Evolutionary conservation across 2,329 filamentous ascomycete species (phyloP).

Genomic region (Xylariaceae sp.): DNA sequence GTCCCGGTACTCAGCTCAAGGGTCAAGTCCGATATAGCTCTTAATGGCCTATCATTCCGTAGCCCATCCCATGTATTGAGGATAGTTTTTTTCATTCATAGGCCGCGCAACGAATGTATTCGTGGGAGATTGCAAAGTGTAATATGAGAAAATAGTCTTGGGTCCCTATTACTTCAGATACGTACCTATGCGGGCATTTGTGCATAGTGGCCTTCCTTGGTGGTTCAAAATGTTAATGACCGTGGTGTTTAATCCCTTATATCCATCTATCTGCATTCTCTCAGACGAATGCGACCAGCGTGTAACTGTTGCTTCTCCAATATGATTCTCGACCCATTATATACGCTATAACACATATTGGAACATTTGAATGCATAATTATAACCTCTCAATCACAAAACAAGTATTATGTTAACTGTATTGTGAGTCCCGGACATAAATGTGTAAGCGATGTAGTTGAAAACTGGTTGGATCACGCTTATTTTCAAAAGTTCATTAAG

Average conservation of each 20-base stretch:
- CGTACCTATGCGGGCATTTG: conserved; percentile 1
- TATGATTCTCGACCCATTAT: too few species aligned
- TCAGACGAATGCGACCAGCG: too few species aligned
- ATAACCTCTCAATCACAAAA: not conserved
- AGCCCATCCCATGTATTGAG: not conserved
- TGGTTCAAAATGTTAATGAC: conserved; percentile 6
- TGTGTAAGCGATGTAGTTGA: not conserved
- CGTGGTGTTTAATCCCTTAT: conserved; percentile 2
- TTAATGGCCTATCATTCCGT: conserved; percentile 8
- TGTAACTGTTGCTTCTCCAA: too few species aligned
- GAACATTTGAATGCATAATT: too few species aligned
- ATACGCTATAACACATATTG: too few species aligned
- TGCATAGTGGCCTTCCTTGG: conserved; percentile 6
- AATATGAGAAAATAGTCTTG: conserved; percentile 31
- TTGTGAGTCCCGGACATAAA: not conserved
- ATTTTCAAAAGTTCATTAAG: not conserved
- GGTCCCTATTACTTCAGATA: conserved; percentile 26
- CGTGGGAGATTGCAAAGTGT: conserved; percentile 32
- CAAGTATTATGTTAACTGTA: too few species aligned
- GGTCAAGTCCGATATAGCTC: not conserved
- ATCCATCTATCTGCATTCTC: not conserved
- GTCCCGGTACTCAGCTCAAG: conserved; percentile 30
- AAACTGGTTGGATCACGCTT: not conserved
- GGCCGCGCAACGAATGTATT: conserved; percentile 40
- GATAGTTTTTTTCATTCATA: conserved; percentile 5